Evolutionary conservation across 148 eudicot genomes (phyloP).

Genomic region (Limonium bicolor): DNA sequence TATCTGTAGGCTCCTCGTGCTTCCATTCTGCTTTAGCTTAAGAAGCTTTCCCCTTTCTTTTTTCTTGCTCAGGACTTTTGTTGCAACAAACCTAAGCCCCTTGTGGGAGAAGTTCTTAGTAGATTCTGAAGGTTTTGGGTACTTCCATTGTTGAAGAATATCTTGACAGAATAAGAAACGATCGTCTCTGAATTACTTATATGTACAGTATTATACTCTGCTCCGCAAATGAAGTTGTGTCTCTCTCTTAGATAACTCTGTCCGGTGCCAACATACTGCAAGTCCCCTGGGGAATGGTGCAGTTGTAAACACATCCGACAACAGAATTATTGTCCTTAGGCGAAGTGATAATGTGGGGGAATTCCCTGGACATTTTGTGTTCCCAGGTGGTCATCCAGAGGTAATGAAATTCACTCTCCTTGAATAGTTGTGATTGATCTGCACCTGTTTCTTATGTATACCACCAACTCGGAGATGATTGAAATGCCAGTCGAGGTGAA

Average conservation of each 20-base stretch:
- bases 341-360: conserved; percentile 92
- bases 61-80: conserved; percentile 55
- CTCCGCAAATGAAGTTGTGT: too few relatives aligned
- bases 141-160: not conserved
- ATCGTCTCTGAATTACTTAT: not conserved
- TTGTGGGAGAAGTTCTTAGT: conserved; percentile 75
- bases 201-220: not conserved
- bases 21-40: not conserved
- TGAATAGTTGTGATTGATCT: not conserved
- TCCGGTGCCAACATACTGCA: conserved; percentile 69
- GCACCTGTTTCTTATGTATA: not conserved
- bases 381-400: conserved; percentile 99
- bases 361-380: conserved; percentile 84
- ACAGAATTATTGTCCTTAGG: conserved; percentile 56
- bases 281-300: conserved; percentile 95
- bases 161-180: not conserved
- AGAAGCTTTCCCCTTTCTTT: conserved; percentile 7
- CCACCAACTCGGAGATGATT: not conserved
- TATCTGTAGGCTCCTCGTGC: conserved; percentile 12
- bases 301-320: conserved; percentile 67
- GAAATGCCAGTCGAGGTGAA: too few relatives aligned
- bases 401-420: conserved; percentile 14
- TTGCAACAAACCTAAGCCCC: conserved; percentile 87
- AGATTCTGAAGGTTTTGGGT: conserved; percentile 56
- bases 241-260: conserved; percentile 45